Percentiles rank a stretch among this genome's conserved stretches.
phyloP scores from a whole-genome alignment of 139 green algal species.

The Cymbomonas tetramitiformis region DNA sequence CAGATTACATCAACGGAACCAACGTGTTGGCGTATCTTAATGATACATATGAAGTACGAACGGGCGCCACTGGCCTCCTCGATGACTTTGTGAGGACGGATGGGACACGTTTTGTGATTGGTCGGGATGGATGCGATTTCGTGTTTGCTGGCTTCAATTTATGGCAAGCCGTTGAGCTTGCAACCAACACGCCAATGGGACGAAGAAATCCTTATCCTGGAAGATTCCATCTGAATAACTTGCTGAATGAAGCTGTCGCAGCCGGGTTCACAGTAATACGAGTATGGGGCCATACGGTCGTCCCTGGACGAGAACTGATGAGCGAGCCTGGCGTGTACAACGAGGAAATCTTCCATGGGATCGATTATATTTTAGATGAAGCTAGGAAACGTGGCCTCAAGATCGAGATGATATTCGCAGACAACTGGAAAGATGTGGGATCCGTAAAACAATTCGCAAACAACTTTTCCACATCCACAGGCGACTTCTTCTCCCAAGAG shows the following conservation, averaged over 20 bases:
- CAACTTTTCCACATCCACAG: background rate
- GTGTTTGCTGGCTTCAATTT: constrained; percentile 6
- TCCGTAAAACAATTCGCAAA: background rate
- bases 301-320: background rate
- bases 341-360: background rate
- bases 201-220: background rate
- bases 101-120: background rate
- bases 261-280: constrained; percentile 4
- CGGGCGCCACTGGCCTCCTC: no score
- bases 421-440: constrained; percentile 6
- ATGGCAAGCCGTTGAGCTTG: constrained; percentile 6
- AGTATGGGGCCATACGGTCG: constrained; percentile 11
- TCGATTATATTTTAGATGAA: constrained; percentile 10
- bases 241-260: background rate
- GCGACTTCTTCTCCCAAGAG: constrained; percentile 6
- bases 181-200: background rate
- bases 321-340: background rate
- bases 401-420: background rate
- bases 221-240: background rate
- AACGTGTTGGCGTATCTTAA: no score
- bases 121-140: background rate
- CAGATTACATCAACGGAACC: no score
- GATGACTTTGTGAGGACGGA: constrained; percentile 3
- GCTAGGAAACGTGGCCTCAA: background rate
- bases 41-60: no score